Evolutionary conservation across 352 stramenopile species (phyloP).

Genomic region (Phytopythium sindhum): DNA sequence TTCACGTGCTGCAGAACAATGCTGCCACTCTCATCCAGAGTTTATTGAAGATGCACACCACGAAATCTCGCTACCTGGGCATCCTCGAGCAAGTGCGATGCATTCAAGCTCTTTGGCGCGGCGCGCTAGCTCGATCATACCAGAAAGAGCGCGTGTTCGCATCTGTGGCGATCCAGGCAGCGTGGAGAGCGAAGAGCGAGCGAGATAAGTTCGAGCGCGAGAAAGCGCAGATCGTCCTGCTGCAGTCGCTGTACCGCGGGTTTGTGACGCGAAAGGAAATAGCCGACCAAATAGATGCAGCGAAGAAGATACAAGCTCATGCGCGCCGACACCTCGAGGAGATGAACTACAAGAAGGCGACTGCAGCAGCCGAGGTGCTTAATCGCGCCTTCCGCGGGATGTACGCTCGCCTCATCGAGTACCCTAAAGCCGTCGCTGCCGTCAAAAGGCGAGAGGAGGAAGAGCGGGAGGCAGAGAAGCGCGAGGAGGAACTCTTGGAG

Average conservation of each 20-base stretch:
- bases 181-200: conserved; percentile 25
- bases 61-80: conserved; percentile 20
- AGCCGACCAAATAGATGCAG: conserved; percentile 15
- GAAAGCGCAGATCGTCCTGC: conserved; percentile 24
- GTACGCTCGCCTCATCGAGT: conserved; percentile 11
- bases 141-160: conserved; percentile 11
- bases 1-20: conserved; percentile 13
- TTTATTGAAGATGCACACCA: conserved; percentile 16
- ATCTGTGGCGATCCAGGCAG: conserved; percentile 27
- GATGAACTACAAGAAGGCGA: conserved; percentile 12
- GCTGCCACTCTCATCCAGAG: conserved; percentile 28
- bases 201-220: conserved; percentile 25
- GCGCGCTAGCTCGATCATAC: conserved; percentile 12
- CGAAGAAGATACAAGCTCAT: conserved; percentile 26
- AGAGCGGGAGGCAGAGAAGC: background rate
- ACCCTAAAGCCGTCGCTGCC: conserved; percentile 2
- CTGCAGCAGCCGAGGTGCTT: conserved; percentile 19
- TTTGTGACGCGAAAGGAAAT: conserved; percentile 14
- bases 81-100: conserved; percentile 15
- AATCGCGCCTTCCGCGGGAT: conserved; percentile 34
- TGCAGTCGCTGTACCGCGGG: conserved; percentile 26
- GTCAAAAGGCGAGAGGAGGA: background rate
- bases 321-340: conserved; percentile 18
- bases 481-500: background rate
- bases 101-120: conserved; percentile 29